Percentiles rank a stretch among this genome's conserved stretches.
Evolutionary conservation across 2,329 filamentous ascomycete genomes (phyloP).

Genomic region (Sporothrix mexicana): DNA sequence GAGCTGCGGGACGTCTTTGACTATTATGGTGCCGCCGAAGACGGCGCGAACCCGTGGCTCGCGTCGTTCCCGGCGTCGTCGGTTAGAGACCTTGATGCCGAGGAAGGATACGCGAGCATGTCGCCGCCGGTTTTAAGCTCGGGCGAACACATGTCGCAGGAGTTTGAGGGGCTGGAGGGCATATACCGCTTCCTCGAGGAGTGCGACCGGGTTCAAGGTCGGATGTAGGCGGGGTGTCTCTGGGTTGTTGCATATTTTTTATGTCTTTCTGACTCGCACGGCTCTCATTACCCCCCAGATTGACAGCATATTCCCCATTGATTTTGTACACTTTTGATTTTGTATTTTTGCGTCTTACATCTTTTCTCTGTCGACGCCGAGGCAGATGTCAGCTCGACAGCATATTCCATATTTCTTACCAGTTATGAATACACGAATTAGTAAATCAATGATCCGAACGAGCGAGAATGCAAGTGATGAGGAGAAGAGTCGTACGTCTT

Average conservation of each 20-base stretch:
- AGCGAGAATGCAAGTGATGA: too few species aligned
- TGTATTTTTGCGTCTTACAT: not conserved
- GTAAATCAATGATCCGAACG: not conserved
- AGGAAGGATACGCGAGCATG: constrained; percentile 58
- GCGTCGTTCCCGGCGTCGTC: constrained; percentile 46
- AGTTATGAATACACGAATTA: not conserved
- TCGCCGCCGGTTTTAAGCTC: constrained; percentile 54
- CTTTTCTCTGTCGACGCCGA: constrained; percentile 9
- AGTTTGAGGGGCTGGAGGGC: constrained; percentile 62
- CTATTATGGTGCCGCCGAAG: constrained; percentile 14
- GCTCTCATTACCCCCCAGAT: not conserved
- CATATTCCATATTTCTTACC: constrained; percentile 16
- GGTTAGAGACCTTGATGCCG: constrained; percentile 28
- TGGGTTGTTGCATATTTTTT: not conserved
- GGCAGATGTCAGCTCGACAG: constrained; percentile 29
- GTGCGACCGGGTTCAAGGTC: constrained; percentile 52
- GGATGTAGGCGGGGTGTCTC: not conserved
- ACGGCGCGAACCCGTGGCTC: constrained; percentile 48
- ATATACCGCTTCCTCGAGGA: constrained; percentile 65
- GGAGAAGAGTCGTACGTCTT: too few species aligned
- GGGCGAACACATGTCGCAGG: constrained; percentile 52
- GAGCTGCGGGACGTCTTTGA: constrained; percentile 38
- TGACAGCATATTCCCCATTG: constrained; percentile 12
- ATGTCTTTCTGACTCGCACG: not conserved
- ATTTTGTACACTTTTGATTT: constrained; percentile 20